Percentiles rank a stretch among this genome's conserved stretches.
Conservation (phyloP, 1,284 basidiomycete genomes). For the Ceratobasidium sp. region DNA sequence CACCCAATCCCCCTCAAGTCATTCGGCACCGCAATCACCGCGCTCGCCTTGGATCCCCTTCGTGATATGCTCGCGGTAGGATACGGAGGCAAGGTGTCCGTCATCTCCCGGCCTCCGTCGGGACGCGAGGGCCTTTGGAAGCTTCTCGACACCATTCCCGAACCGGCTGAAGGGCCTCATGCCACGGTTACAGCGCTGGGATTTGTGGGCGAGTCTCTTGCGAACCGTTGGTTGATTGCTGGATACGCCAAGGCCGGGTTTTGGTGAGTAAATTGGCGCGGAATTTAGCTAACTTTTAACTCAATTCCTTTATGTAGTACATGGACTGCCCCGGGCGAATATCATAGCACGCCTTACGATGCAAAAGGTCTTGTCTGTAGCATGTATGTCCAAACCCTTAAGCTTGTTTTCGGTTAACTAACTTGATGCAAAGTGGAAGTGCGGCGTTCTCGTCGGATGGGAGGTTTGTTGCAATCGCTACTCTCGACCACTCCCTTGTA, state of each 20-base stretch:
- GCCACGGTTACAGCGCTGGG: neutral
- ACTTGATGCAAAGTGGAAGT: neutral
- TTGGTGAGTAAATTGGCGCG: neutral
- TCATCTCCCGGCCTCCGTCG: constrained; percentile 5
- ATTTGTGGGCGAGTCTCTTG: neutral
- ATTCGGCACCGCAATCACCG: constrained; percentile 9
- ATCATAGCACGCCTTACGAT: constrained; percentile 5
- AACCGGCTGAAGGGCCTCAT: neutral
- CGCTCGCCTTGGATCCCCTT: constrained; percentile 14
- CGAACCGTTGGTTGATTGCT: neutral
- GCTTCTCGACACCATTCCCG: neutral
- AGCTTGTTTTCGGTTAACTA: neutral
- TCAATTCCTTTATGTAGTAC: neutral
- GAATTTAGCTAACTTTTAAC: neutral
- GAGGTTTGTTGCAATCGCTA: neutral
- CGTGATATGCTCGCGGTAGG: neutral
- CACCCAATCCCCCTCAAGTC: constrained; percentile 1
- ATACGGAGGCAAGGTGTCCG: neutral
- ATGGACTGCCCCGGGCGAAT: neutral
- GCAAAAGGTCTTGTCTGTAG: constrained; percentile 1
- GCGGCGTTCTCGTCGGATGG: neutral
- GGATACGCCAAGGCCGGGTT: constrained; percentile 6
- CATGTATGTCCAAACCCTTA: neutral
- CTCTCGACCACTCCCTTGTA: constrained; percentile 3
- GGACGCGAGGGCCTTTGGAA: neutral